Evolutionary conservation across 768 basidiomycete genomes (phyloP), one percentile per base, ranked within the genome.

Genomic region (Cubamyces sp.): DNA sequence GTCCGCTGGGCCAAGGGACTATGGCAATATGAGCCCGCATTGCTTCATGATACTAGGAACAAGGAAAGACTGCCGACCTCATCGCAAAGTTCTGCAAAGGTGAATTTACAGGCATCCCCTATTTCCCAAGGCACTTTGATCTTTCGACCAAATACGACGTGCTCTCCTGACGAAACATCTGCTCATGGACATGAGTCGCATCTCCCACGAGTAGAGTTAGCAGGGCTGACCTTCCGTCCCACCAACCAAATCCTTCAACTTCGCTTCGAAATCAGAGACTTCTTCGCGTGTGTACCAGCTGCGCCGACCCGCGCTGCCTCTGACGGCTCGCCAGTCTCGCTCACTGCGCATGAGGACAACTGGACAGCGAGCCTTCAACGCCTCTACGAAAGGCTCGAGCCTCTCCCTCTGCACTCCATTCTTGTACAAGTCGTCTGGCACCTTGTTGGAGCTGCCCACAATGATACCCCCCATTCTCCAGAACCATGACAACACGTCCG

Each of bases 391-490:
- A 14, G 82, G 79, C 28, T 82, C 81, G 62, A 87, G 78, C 16
- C 83, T 78, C 52, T 85, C 80, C 23, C 79, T 73, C 65, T 85
- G 84, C 1, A 86, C 81, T 19, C 84, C 85, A 59, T 84, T 82
- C 68, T 78, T 77, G 73, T 85, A 86, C 16, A 85, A 73, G 58
- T 85, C 84, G 64, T 82, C 80, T 1, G 80, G 79, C 11, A 84
- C 77, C 57, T 81, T 80, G 69, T 85, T 85, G 45, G 82, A 79
- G 23, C 74, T 77, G 30, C 77, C 77, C 26, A 80, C 75, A 41
- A 87, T 76, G 7, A 87, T 81, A 2, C 85, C 84, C 18, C 84
- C 85, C 70, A 88, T 77, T 5, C 84, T 76, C 85, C 84, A 86
- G 67, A 82, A 87, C 83, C 83, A 87, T 14, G 82, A 80, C 16